These are phyloP conservation scores for Gracilariopsis chorda DNA, from an alignment of 23 red algal species.

Conservation along the genomic window DNA sequence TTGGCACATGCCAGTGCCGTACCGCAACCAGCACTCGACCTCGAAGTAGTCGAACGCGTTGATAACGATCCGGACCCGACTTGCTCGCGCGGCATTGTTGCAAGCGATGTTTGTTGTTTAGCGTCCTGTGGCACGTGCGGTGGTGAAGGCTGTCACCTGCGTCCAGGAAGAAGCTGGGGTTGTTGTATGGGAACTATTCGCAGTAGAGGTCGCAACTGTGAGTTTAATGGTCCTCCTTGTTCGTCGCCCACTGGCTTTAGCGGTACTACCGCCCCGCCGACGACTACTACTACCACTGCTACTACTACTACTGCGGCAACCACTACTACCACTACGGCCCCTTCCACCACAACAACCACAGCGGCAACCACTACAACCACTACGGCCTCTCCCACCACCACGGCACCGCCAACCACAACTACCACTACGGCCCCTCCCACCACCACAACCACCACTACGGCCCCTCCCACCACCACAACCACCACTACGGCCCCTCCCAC, in stretches of 20 bases:
- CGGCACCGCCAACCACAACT: no score
- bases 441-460: background rate
- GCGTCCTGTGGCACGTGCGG: constrained; percentile 27
- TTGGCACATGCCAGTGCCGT: background rate
- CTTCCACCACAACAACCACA: no score
- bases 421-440: background rate
- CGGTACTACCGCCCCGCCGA: no score
- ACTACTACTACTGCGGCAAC: no score
- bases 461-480: background rate
- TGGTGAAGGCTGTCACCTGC: background rate
- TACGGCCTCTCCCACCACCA: no score
- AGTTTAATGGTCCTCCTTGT: constrained; percentile 4
- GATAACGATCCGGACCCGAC: constrained; percentile 18
- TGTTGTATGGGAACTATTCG: constrained; percentile 6
- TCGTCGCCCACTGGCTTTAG: background rate
- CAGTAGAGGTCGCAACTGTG: background rate
- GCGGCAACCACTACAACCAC: no score
- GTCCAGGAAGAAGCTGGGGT: constrained; percentile 8
- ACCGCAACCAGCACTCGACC: no score
- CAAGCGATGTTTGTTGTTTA: constrained; percentile 16
- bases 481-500: background rate
- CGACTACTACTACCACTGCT: no score
- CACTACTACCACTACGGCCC: no score
- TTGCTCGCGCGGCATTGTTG: constrained; percentile 26
- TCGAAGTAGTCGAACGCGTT: background rate